phyloP scores from a whole-genome alignment of 257 asterid species.

The Plantago elongata region DNA sequence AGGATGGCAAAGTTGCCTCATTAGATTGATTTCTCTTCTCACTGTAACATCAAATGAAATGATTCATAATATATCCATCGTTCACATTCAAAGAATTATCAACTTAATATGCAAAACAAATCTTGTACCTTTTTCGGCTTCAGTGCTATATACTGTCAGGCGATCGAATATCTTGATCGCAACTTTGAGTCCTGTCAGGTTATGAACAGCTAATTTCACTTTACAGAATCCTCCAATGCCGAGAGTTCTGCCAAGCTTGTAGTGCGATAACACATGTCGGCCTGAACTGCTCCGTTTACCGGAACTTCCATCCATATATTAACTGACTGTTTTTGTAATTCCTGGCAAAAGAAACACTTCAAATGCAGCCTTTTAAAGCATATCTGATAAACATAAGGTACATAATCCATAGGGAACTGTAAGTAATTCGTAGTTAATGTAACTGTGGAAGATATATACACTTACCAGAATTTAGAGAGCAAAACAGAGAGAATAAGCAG shows the following conservation, averaged over 20 bases:
- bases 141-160: constrained; percentile 28
- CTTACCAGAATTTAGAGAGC: no score
- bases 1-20: constrained; percentile 57
- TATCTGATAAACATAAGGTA: no score
- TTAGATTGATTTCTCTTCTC: constrained; percentile 50
- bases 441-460: no score
- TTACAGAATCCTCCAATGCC: constrained; percentile 58
- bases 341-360: no score
- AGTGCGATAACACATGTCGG: constrained; percentile 21
- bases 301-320: constrained; percentile 23
- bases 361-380: no score
- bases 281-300: no score
- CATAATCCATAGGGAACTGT: no score
- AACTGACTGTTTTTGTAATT: constrained; percentile 15
- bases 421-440: no score
- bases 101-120: no score
- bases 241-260: constrained; percentile 47
- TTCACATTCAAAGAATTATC: no score
- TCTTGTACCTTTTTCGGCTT: constrained; percentile 36
- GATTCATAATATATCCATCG: no score
- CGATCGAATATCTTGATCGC: constrained; percentile 58
- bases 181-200: constrained; percentile 49
- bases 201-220: constrained; percentile 58
- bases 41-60: constrained; percentile 28
- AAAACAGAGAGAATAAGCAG: no score